Conservation (phyloP, 2,329 filamentous ascomycete genomes). For the Epichloe sibirici region DNA sequence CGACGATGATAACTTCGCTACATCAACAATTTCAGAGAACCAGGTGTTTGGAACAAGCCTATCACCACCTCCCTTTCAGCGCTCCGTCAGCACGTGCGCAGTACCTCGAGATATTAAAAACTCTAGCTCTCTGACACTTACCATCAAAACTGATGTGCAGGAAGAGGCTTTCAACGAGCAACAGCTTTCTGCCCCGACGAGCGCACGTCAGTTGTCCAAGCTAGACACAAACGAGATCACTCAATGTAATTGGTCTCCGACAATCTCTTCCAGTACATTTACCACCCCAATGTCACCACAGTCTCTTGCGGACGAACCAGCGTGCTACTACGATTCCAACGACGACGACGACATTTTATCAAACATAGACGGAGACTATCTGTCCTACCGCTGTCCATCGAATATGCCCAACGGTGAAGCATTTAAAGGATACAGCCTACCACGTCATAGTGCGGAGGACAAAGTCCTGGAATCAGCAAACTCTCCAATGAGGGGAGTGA, state of each 20-base stretch:
- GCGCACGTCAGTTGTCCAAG: constrained; percentile 7
- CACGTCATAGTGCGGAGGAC: constrained; percentile 17
- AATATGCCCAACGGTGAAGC: constrained; percentile 10
- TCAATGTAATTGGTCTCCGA: constrained; percentile 15
- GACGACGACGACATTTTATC: constrained; percentile 28
- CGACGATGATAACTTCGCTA: constrained; percentile 52
- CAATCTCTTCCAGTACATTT: constrained; percentile 16
- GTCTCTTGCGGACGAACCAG: constrained; percentile 28
- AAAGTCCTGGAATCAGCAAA: constrained; percentile 7
- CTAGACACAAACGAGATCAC: constrained; percentile 13
- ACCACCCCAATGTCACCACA: constrained; percentile 25
- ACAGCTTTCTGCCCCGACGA: constrained; percentile 11
- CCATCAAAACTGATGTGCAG: constrained; percentile 10
- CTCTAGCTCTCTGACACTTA: constrained; percentile 14
- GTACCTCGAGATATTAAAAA: constrained; percentile 9
- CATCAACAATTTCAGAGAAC: constrained; percentile 33
- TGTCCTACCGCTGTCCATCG: constrained; percentile 14
- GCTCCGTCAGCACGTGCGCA: constrained; percentile 18
- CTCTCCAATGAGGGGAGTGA: constrained; percentile 7
- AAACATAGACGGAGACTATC: constrained; percentile 24
- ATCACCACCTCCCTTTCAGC: constrained; percentile 40
- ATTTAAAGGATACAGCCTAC: constrained; percentile 35
- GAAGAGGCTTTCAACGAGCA: constrained; percentile 7
- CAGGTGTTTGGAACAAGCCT: constrained; percentile 32
- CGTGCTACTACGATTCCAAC: constrained; percentile 34